Evolutionary conservation across 768 basidiomycete species (phyloP), one percentile per base, ranked within the genome.

Genomic region (Udeniomyces megalosporus): DNA sequence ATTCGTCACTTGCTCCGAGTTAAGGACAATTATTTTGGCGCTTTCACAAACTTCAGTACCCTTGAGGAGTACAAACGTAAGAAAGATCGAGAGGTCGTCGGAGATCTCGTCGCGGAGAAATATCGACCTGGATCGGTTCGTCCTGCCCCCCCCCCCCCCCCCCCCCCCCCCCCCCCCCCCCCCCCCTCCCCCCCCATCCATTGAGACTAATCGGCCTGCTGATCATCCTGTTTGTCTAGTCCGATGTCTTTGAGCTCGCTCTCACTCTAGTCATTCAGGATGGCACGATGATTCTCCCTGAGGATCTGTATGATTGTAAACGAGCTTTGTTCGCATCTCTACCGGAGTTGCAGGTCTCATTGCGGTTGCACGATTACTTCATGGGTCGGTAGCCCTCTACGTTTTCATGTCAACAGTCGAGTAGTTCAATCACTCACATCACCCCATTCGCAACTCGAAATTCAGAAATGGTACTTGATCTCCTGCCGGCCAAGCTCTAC

Each of bases 21-120:
- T 62, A 82, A 85, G 57, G 89, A 93, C 69, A 96, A 96, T 73
- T 97, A 97, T 73, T 82, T 96, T 54, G 93, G 93, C 12, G 79
- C 81, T 4, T 97, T 95, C 73, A 95, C 90, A 1, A 86, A 93
- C 67, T 96, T 92, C 68, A 83, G 84, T 2, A 95, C 88, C 0
- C 77, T 89, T 46, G 80, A 79, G 24, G 93, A 97, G 75, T 93
- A 89, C 71, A 75, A 89, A 50, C 80, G 84, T 58, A 85, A 82
- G 69, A 79, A 82, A 46, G 77, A 75, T 48, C 76, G 75, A 5
- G 67, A 79, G 1, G 80, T 81, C 12, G 76, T 83, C 15, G 92
- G 91, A 4, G 92, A 96, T 73, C 88, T 88, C 0, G 77, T 93
- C 1, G 75, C 80, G 57, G 76, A 80, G 62, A 90, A 88, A 69